A percentile compares a stretch with the other conserved stretches of the same genome.
Evolutionary conservation across 2,329 filamentous ascomycete genomes (phyloP).

Genomic region (Aspergillus tamarii): DNA sequence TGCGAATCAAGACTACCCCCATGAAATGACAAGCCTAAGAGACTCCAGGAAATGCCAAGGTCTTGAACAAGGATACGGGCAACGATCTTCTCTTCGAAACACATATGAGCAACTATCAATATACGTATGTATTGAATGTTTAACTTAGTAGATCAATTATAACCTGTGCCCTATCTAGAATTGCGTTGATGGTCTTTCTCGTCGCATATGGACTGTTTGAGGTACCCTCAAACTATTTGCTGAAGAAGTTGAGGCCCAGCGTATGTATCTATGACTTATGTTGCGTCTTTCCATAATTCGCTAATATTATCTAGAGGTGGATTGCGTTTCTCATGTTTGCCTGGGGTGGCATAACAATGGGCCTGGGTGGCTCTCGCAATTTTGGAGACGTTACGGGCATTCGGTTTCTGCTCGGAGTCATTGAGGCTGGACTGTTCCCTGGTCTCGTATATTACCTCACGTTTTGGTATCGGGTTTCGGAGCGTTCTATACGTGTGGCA

Average conservation of each 20-base stretch:
- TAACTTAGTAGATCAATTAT: accelerated
- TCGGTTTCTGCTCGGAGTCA: conserved; percentile 5
- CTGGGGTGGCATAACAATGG: conserved; percentile 4
- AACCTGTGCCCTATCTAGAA: background rate
- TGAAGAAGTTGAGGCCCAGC: background rate
- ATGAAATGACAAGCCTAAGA: background rate
- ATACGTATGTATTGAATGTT: background rate
- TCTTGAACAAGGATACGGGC: background rate
- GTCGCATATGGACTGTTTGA: conserved; percentile 2
- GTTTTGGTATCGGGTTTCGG: conserved; percentile 5
- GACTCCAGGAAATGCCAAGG: background rate
- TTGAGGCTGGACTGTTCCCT: conserved; percentile 9
- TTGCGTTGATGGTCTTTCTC: background rate
- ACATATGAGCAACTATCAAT: background rate
- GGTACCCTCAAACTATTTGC: conserved; percentile 3
- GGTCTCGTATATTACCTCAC: conserved; percentile 9
- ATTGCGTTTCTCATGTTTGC: background rate
- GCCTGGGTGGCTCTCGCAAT: background rate
- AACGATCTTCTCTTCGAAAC: background rate
- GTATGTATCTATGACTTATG: background rate
- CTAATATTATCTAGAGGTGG: background rate
- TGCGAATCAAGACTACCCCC: background rate
- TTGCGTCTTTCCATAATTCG: accelerated
- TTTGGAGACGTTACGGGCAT: background rate
- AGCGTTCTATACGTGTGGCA: conserved; percentile 9